Percentiles rank a stretch among this genome's conserved stretches.
These are phyloP conservation scores for Mycena venus DNA, from an alignment of 768 basidiomycete genomes.

Conservation along the genomic window DNA sequence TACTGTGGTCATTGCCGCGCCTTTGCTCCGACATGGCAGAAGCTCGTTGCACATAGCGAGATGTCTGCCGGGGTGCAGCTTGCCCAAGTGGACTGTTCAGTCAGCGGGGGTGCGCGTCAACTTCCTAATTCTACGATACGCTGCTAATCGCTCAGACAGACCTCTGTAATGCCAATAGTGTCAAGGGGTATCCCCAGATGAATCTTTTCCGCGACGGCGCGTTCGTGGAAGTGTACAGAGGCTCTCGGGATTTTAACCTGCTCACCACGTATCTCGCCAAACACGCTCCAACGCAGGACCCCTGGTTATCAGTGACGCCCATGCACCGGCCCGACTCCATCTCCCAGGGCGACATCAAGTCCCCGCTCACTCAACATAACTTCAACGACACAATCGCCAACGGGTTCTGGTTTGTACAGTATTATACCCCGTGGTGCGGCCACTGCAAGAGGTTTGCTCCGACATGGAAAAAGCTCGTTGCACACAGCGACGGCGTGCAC, in stretches of 20 bases:
- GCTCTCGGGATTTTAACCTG: slow-evolving; percentile 64
- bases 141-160: slow-evolving; percentile 58
- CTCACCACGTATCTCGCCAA: slow-evolving; percentile 69
- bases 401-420: slow-evolving; percentile 68
- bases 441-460: slow-evolving; percentile 97
- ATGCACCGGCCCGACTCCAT: no score
- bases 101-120: slow-evolving; percentile 79
- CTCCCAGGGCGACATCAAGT: slow-evolving; percentile 23
- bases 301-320: no score
- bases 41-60: slow-evolving; percentile 68
- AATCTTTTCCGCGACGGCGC: slow-evolving; percentile 33
- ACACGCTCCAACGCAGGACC: no score
- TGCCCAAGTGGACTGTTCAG: slow-evolving; percentile 87
- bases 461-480: slow-evolving; percentile 78
- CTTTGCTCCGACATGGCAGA: slow-evolving; percentile 88
- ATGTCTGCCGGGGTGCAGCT: slow-evolving; percentile 65
- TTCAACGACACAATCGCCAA: slow-evolving; percentile 49
- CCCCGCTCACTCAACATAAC: slow-evolving; percentile 48
- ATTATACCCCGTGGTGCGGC: no score
- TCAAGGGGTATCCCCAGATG: slow-evolving; percentile 58
- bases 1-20: slow-evolving; percentile 83
- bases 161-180: slow-evolving; percentile 26
- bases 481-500: neutral
- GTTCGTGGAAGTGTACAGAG: slow-evolving; percentile 68
- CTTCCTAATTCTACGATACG: neutral